Evolutionary conservation across 2,329 filamentous ascomycete genomes (phyloP), one percentile per base, ranked within the genome.

Genomic region (Dichotomopilus funicola): DNA sequence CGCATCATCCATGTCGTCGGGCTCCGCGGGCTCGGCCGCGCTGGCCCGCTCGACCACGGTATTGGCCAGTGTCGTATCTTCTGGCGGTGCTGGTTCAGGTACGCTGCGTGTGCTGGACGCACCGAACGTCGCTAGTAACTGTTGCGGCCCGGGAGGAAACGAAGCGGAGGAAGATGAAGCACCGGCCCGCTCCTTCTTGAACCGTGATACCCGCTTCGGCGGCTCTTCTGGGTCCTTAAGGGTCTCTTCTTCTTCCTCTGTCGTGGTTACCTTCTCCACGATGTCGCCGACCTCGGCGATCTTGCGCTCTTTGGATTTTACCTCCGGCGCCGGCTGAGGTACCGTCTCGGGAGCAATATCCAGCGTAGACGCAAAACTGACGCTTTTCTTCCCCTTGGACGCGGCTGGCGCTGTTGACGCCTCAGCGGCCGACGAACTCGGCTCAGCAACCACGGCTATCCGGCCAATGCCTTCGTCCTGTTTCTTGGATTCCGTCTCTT

Each of bases 361-460:
- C 37, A 95, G 73, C 5, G 78, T 77, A 37, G 85, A 74, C 2
- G 90, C 86, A 70, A 96, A 96, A n/a, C 86, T 82, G 33, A 96
- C 91, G 12, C 81, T 85, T 72, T 94, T 95, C 67, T 79, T 80
- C 45, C 65, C 63, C 38, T 51, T 45, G n/a, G 53, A 52, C 5
- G 42, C 45, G n/a, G 44, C 27, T 43, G 13, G 40, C 19, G 49
- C 35, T 10, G 55, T 3, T 43, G 13, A 36, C 31, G 49, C 38
- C 11, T 53, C 4, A 34, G 56, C 40, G 1, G 53, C 33, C 12
- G 56, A 34, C 6, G 41, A 5, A 7, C 13, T 42, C 33, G 56
- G 47, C 7, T 58, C 54, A 10, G 31, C 41, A 27, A 58, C 57
- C 7, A 64, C 59, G 5, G 60, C 52, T 33, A 72, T 71, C 34